A percentile compares a stretch with the other conserved stretches of the same genome.
Evolutionary conservation across 2,329 filamentous ascomycete genomes (phyloP).

Genomic region (Pseudogymnoascus sp.): DNA sequence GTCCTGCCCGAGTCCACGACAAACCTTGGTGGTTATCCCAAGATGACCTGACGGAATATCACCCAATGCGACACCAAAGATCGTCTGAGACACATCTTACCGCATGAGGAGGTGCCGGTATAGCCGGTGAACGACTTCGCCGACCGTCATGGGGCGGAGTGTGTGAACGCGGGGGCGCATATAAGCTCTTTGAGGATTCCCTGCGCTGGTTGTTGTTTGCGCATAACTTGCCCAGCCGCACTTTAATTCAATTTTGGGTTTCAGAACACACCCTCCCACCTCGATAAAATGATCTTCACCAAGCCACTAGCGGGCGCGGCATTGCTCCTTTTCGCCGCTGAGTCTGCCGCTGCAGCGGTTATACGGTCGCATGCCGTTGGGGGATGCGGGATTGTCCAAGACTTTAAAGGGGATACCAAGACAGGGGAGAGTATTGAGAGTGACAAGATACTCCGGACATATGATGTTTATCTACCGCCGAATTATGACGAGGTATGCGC

Average conservation of each 20-base stretch:
- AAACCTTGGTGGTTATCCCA: too few relatives aligned
- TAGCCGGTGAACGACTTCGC: background rate
- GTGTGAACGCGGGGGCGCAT: background rate
- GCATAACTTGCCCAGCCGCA: background rate
- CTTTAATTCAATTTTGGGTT: background rate
- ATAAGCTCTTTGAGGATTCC: background rate
- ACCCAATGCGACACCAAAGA: too few relatives aligned
- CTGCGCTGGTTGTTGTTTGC: background rate
- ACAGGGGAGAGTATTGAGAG: slow-evolving; percentile 13
- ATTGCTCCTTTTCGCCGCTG: background rate
- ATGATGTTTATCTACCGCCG: slow-evolving; percentile 30
- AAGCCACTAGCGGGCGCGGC: background rate
- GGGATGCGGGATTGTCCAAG: background rate
- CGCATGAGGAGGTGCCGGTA: background rate
- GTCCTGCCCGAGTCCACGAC: too few relatives aligned
- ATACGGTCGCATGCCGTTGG: background rate
- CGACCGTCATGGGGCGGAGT: background rate
- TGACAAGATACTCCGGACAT: slow-evolving; percentile 24
- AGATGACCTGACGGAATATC: too few relatives aligned
- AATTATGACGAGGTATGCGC: slow-evolving; percentile 27
- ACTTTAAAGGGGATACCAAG: background rate
- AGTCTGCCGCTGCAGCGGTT: background rate
- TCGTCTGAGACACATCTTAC: background rate
- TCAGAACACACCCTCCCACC: background rate
- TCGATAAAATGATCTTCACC: background rate